These are phyloP conservation scores for Monosporascus sp. DNA, from an alignment of 2,329 filamentous ascomycete genomes.

Conservation along the genomic window DNA sequence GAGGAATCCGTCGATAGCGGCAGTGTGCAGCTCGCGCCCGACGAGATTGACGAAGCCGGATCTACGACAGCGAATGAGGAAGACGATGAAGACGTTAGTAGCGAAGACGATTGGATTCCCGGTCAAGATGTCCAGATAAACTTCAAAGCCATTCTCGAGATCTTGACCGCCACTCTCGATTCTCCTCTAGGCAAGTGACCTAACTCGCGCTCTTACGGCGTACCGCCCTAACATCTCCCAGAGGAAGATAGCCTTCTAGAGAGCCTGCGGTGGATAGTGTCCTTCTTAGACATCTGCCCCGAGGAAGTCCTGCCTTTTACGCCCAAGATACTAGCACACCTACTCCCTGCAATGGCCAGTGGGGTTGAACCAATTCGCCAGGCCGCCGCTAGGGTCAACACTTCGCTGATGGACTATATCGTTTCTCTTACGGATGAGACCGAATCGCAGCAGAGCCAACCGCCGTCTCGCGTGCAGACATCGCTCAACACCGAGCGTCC, in stretches of 20 bases:
- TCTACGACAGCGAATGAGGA: slow-evolving; percentile 50
- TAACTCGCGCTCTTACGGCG: neutral
- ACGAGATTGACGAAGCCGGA: slow-evolving; percentile 56
- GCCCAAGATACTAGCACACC: slow-evolving; percentile 82
- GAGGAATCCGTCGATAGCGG: slow-evolving; percentile 65
- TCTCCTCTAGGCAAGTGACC: slow-evolving; percentile 62
- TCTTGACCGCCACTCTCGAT: slow-evolving; percentile 83
- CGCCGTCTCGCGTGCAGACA: slow-evolving; percentile 34
- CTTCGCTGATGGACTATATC: slow-evolving; percentile 87
- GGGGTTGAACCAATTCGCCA: slow-evolving; percentile 83
- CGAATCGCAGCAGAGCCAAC: slow-evolving; percentile 31
- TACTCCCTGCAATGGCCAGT: slow-evolving; percentile 90
- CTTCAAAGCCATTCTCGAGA: slow-evolving; percentile 85
- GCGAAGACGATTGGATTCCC: slow-evolving; percentile 92
- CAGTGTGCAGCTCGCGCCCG: slow-evolving; percentile 52
- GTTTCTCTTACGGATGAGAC: slow-evolving; percentile 78
- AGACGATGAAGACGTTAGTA: slow-evolving; percentile 55
- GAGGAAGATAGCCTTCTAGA: slow-evolving; percentile 92
- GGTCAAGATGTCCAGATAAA: slow-evolving; percentile 96
- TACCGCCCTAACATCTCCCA: slow-evolving; percentile 27
- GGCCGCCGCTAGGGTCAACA: slow-evolving; percentile 85
- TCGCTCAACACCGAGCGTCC: slow-evolving; percentile 39
- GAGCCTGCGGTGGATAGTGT: slow-evolving; percentile 89
- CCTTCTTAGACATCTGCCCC: slow-evolving; percentile 93
- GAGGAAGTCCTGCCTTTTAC: slow-evolving; percentile 95